phyloP scores from a whole-genome alignment of 108 stramenopile genomes.

The Cyclotella cryptica region DNA sequence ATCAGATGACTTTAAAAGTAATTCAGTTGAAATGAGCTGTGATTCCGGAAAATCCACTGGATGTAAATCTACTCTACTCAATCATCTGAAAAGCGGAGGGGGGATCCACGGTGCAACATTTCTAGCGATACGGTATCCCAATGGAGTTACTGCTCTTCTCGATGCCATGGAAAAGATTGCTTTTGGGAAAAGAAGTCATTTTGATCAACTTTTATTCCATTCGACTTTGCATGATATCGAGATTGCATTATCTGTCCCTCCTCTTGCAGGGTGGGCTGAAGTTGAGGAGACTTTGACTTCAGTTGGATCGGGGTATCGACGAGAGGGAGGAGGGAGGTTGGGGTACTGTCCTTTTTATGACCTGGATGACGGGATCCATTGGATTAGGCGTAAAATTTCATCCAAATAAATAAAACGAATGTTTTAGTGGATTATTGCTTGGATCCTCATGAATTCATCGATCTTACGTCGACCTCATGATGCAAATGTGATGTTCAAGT shows the following conservation, averaged over 20 bases:
- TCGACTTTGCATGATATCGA: constrained; percentile 24
- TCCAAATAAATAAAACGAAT: neutral
- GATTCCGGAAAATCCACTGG: neutral
- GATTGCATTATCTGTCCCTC: constrained; percentile 36
- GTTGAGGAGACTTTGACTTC: constrained; percentile 38
- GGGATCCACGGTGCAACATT: constrained; percentile 42
- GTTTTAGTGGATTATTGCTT: too few species aligned
- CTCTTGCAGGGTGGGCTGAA: constrained; percentile 49
- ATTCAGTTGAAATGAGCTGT: neutral
- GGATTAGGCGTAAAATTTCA: constrained; percentile 21
- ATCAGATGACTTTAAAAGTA: neutral
- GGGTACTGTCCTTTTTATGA: constrained; percentile 24
- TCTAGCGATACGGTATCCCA: constrained; percentile 35
- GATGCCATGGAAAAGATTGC: constrained; percentile 24
- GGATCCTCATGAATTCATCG: too few species aligned
- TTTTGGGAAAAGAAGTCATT: constrained; percentile 38
- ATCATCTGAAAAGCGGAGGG: constrained; percentile 29
- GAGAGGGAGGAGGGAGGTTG: constrained; percentile 29
- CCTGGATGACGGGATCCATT: constrained; percentile 12
- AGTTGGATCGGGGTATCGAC: constrained; percentile 32
- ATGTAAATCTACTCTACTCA: neutral
- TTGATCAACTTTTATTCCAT: constrained; percentile 51
- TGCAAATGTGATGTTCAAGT: too few species aligned
- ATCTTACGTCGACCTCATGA: too few species aligned
- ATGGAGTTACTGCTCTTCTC: constrained; percentile 25